A percentile compares a stretch with the other conserved stretches of the same genome.
These are phyloP conservation scores for Myxozyma melibiosi DNA, from an alignment of 805 yeast species.

Conservation along the genomic window DNA sequence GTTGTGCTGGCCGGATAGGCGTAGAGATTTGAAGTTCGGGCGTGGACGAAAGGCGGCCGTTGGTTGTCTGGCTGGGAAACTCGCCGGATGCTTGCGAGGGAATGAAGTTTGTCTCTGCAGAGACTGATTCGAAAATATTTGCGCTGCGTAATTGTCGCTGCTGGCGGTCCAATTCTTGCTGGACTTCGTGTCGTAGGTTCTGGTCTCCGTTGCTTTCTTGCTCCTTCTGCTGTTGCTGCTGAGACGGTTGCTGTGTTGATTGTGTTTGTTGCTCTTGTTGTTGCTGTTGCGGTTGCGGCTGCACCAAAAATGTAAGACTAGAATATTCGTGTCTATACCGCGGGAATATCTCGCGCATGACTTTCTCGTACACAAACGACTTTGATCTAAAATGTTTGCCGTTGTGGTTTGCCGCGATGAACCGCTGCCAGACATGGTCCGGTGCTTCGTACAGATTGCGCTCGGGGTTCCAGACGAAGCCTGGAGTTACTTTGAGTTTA, in stretches of 20 bases:
- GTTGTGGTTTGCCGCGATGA: slow-evolving; percentile 6
- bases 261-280: neutral
- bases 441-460: slow-evolving; percentile 16
- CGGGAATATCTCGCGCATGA: slow-evolving; percentile 19
- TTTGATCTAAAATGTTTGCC: slow-evolving; percentile 11
- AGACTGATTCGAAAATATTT: no score
- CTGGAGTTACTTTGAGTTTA: slow-evolving; percentile 7
- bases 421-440: slow-evolving; percentile 19
- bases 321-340: slow-evolving; percentile 1
- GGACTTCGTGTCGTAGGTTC: no score
- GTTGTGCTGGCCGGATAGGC: no score
- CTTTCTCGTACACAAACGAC: slow-evolving; percentile 19
- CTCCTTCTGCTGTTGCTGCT: slow-evolving; percentile 4
- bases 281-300: slow-evolving; percentile 4
- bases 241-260: slow-evolving; percentile 2
- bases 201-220: neutral
- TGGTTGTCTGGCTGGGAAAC: no score
- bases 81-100: no score
- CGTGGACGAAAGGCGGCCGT: no score
- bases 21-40: no score
- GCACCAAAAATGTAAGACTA: neutral
- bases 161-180: no score
- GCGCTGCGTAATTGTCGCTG: no score
- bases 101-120: no score
- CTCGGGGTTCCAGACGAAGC: slow-evolving; percentile 16